A percentile compares a stretch with the other conserved stretches of the same genome.
phyloP scores from a whole-genome alignment of 2,329 filamentous ascomycete genomes.

The Nothophaeocryptopus gaeumannii region DNA sequence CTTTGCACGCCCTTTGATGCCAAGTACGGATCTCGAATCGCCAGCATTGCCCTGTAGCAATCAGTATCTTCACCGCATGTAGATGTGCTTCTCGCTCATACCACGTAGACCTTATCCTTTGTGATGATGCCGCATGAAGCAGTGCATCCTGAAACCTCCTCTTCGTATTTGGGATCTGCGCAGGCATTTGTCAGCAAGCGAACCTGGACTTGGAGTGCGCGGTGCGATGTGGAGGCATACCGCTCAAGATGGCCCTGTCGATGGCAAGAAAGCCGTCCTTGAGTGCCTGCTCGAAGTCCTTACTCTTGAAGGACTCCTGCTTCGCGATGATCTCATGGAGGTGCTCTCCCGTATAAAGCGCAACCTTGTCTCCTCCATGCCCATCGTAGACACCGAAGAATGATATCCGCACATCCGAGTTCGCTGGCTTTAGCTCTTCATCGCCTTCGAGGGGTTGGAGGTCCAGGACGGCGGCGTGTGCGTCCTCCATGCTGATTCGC shows the following conservation, averaged over 20 bases:
- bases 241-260: constrained; percentile 90
- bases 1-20: constrained; percentile 95
- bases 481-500: constrained; percentile 99
- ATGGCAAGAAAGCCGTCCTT: constrained; percentile 97
- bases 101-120: constrained; percentile 88
- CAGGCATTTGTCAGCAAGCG: constrained; percentile 25
- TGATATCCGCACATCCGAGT: constrained; percentile 71
- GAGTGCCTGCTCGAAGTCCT: constrained; percentile 89
- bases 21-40: constrained; percentile 90
- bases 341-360: constrained; percentile 85
- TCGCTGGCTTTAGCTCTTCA: constrained; percentile 54
- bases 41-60: constrained; percentile 80
- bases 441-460: constrained; percentile 63
- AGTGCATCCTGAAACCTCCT: constrained; percentile 97
- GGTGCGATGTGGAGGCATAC: constrained; percentile 52
- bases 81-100: constrained; percentile 43
- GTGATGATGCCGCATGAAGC: constrained; percentile 88
- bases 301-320: constrained; percentile 87
- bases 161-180: constrained; percentile 90
- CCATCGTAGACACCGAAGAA: constrained; percentile 99
- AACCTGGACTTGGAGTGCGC: not conserved
- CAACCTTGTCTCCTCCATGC: constrained; percentile 95
- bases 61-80: constrained; percentile 14
- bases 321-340: constrained; percentile 92
- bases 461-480: constrained; percentile 86